phyloP scores from a whole-genome alignment of 1,284 basidiomycete genomes.

The Puccinia hordei region DNA sequence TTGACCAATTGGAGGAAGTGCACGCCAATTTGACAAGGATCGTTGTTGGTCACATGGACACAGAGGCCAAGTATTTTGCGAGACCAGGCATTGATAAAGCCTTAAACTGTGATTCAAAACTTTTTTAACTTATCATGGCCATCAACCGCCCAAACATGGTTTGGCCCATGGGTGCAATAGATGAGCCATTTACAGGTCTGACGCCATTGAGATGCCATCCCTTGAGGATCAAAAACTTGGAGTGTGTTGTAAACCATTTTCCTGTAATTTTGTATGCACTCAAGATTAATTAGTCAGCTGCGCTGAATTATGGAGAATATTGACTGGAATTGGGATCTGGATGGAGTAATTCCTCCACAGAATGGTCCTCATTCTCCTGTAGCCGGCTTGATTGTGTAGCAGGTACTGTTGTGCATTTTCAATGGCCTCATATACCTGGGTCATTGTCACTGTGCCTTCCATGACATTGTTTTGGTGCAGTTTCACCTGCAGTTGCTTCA shows the following conservation, averaged over 20 bases:
- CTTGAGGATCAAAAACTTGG: background rate
- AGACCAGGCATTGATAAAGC: background rate
- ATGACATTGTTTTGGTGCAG: background rate
- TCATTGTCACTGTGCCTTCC: background rate
- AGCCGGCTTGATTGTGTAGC: background rate
- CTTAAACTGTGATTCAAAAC: background rate
- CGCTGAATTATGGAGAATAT: background rate
- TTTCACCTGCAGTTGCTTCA: background rate
- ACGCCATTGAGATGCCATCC: background rate
- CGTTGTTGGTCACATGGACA: slow-evolving; percentile 19
- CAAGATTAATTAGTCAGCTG: background rate
- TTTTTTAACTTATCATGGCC: slow-evolving; percentile 4
- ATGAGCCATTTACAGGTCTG: background rate
- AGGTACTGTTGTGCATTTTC: background rate
- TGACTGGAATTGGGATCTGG: background rate
- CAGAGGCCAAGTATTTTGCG: background rate
- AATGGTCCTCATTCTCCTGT: background rate
- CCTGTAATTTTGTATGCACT: background rate
- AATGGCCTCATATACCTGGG: background rate
- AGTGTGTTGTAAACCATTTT: background rate
- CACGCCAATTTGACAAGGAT: background rate
- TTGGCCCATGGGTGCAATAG: background rate
- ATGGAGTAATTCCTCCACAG: background rate
- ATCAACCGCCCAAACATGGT: slow-evolving; percentile 7
- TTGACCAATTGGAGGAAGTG: background rate